Conservation (phyloP, 257 asterid genomes). For the Prunella vulgaris region DNA sequence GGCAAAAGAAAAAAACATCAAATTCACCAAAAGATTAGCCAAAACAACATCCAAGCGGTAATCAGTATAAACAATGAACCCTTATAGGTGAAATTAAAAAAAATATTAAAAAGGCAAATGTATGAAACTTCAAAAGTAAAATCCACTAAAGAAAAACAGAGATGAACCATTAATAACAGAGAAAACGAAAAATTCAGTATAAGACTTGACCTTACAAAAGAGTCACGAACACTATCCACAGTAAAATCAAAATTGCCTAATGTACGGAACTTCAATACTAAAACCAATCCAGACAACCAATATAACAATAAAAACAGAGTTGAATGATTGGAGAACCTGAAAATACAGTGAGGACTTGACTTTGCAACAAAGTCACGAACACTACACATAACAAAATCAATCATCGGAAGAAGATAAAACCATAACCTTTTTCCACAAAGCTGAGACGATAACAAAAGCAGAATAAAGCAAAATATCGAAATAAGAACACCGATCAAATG, state of each 20-base stretch:
- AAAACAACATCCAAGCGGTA: not conserved
- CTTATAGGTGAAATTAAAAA: not conserved
- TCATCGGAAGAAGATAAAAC: not conserved
- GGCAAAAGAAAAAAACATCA: conserved; percentile 9
- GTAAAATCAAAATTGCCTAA: not conserved
- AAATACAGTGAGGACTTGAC: conserved; percentile 13
- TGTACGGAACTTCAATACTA: not conserved
- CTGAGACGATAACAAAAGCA: not conserved
- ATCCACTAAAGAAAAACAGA: not conserved
- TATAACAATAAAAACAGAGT: conserved; percentile 13
- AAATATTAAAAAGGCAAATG: not conserved
- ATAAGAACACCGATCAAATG: not conserved
- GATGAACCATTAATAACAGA: not conserved
- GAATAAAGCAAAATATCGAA: not conserved
- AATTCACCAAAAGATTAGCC: not conserved
- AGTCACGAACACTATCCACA: too few species aligned
- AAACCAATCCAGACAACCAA: not conserved
- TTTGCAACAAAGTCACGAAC: not conserved
- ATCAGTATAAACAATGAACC: not conserved
- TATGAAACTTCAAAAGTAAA: not conserved
- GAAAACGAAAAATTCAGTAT: too few species aligned
- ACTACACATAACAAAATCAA: conserved; percentile 23
- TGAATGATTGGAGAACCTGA: not conserved
- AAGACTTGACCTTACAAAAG: too few species aligned
- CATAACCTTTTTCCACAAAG: not conserved